Evolutionary conservation across 768 basidiomycete genomes (phyloP), one percentile per base, ranked within the genome.

Genomic region (Strobilomyces dryophilus): DNA sequence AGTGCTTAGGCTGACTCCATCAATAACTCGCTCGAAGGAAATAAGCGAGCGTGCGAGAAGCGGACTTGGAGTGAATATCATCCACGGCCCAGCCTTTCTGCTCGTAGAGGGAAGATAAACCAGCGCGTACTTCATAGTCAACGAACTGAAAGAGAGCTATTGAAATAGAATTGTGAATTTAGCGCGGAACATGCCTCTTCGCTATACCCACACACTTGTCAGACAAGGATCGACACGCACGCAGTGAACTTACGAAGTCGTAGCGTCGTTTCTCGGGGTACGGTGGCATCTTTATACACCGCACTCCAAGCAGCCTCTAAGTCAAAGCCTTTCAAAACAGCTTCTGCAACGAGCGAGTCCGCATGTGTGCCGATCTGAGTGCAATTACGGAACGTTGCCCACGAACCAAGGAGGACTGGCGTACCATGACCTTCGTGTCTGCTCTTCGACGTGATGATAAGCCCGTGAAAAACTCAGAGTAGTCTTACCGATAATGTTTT

Each of bases 371-470:
- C 0, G 85, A 87, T 64, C 85, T 85, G 45, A 8, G 37, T 34
- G 26, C 27, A 15, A 9, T 47, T 3, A 45, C 12, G 42, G 10
- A 18, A 53, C 26, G 32, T 12, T 12, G 44, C 15, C 12, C 20
- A 11, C 14, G 4, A 26, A 26, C 6, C 10, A 8, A 10, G 9
- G 45, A 18, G 6, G 4, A 27, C 6, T 9, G 24, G 29, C 26
- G 5, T 51, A 82, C 83, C 89, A 92, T 92, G 59, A 91, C 90
- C 58, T 89, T 92, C 1, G 89, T 91, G 62, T 92, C 87, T 73
- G 46, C 26, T 27, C 11, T 24, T 14, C 10, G 10, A 11, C 0
- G 18, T 56, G 15, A 53, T 31, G 32, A 45, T 27, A 14, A 29
- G 34, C 31, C 17, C 3, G 2, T 14, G 6, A 2, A 39, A n/a